Conservation (phyloP, 1,284 basidiomycete species). For the Lentinus polychrous region DNA sequence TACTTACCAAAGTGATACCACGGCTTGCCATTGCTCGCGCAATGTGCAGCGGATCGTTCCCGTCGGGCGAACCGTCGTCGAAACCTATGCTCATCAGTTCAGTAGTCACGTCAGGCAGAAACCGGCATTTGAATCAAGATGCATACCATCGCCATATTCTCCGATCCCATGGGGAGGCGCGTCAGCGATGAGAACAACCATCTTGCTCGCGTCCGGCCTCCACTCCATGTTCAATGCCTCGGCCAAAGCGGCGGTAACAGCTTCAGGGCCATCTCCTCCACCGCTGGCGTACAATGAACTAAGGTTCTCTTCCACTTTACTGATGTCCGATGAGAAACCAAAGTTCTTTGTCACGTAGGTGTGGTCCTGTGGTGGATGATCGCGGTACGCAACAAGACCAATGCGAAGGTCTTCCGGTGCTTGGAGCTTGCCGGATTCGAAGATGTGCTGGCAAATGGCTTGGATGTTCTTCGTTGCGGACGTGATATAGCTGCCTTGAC, state of each 20-base stretch:
- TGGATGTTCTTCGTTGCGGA: slow-evolving; percentile 98
- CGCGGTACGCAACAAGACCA: slow-evolving; percentile 85
- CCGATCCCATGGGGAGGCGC: slow-evolving; percentile 95
- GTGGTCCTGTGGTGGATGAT: slow-evolving; percentile 94
- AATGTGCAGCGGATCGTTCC: slow-evolving; percentile 84
- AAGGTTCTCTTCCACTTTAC: slow-evolving; percentile 81
- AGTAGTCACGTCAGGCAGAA: background rate
- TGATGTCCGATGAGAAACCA: slow-evolving; percentile 90
- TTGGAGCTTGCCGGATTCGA: slow-evolving; percentile 88
- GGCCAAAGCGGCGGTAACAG: slow-evolving; percentile 89
- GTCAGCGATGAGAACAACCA: slow-evolving; percentile 95
- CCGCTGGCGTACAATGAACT: slow-evolving; percentile 87
- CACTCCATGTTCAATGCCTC: slow-evolving; percentile 88
- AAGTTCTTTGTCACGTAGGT: slow-evolving; percentile 91
- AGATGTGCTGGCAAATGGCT: slow-evolving; percentile 93
- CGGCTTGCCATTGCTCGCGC: slow-evolving; percentile 85
- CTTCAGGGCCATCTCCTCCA: slow-evolving; percentile 97
- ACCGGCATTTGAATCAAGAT: background rate
- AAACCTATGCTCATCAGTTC: slow-evolving; percentile 50
- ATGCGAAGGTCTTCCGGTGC: slow-evolving; percentile 84
- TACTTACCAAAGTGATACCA: slow-evolving; percentile 82
- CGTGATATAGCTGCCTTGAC: slow-evolving; percentile 77
- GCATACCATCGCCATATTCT: slow-evolving; percentile 80
- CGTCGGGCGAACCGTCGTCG: slow-evolving; percentile 88
- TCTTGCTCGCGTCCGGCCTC: slow-evolving; percentile 86